These are phyloP conservation scores for Cladorrhinum sp. DNA, from an alignment of 2,329 filamentous ascomycete genomes.

Conservation along the genomic window DNA sequence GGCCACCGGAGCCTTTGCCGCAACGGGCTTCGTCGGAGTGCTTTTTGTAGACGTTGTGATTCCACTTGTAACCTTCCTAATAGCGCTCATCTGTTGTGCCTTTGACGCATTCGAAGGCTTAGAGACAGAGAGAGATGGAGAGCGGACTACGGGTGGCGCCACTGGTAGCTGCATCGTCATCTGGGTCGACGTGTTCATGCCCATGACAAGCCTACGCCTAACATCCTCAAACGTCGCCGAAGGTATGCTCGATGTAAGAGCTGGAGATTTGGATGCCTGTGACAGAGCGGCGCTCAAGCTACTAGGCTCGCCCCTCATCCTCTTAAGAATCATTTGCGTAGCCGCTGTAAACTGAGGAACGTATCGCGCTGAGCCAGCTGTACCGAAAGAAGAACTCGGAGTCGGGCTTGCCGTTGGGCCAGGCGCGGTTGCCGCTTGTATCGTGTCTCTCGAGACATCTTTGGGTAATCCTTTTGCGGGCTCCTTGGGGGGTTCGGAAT, in stretches of 20 bases:
- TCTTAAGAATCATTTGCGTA: constrained; percentile 41
- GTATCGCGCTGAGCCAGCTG: constrained; percentile 25
- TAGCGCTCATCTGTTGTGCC: constrained; percentile 27
- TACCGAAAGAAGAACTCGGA: constrained; percentile 7
- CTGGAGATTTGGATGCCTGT: constrained; percentile 31
- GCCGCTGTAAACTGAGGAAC: constrained; percentile 34
- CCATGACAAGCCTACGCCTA: constrained; percentile 39
- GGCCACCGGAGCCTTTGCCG: constrained; percentile 11
- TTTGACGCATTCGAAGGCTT: background rate
- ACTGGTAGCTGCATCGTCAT: constrained; percentile 38
- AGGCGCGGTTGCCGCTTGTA: background rate
- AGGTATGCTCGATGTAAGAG: constrained; percentile 30
- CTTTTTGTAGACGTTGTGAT: constrained; percentile 21
- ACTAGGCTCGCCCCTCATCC: constrained; percentile 36
- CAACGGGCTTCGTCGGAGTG: constrained; percentile 8
- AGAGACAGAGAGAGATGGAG: constrained; percentile 14
- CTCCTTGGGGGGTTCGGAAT: background rate
- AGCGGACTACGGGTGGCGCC: constrained; percentile 12
- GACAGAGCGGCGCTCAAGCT: constrained; percentile 36
- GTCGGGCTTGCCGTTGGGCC: constrained; percentile 1
- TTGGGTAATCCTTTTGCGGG: background rate
- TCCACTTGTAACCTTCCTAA: constrained; percentile 29
- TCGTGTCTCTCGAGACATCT: background rate
- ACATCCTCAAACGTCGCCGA: constrained; percentile 38
- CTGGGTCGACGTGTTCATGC: constrained; percentile 37